Conservation (phyloP, 2,329 filamentous ascomycete species). For the Colletotrichum sp. region DNA sequence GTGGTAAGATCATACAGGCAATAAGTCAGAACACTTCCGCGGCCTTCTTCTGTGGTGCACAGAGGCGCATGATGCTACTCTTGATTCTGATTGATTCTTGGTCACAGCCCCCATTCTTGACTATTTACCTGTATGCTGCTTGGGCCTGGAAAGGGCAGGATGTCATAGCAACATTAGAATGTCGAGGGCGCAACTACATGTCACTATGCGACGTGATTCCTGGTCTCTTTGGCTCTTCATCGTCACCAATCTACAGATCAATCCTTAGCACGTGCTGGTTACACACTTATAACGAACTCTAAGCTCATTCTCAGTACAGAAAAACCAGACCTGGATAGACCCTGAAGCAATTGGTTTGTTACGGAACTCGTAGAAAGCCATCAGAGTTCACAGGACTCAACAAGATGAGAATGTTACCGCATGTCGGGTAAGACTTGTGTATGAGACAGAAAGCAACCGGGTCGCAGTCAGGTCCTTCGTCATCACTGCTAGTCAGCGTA, state of each 20-base stretch:
- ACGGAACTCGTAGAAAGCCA: neutral
- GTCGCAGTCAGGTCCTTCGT: neutral
- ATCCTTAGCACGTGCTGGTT: neutral
- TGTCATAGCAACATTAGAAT: neutral
- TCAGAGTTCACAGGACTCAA: neutral
- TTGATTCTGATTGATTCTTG: neutral
- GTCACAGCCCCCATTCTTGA: neutral
- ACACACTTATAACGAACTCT: no score
- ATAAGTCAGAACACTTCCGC: neutral
- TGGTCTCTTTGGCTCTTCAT: neutral
- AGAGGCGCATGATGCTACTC: neutral
- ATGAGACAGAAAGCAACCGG: neutral
- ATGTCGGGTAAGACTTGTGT: neutral
- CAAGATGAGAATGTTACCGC: neutral
- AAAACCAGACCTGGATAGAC: neutral
- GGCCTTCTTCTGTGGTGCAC: neutral
- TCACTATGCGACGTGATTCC: neutral
- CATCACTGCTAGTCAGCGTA: neutral
- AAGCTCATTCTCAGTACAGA: neutral
- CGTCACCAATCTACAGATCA: neutral
- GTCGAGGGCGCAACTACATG: neutral
- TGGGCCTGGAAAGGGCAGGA: neutral
- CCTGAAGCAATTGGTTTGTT: neutral
- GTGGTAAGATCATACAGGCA: neutral
- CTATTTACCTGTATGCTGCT: neutral